Evolutionary conservation across 306 rosid species (phyloP).

Genomic region (Calophaca sinica): DNA sequence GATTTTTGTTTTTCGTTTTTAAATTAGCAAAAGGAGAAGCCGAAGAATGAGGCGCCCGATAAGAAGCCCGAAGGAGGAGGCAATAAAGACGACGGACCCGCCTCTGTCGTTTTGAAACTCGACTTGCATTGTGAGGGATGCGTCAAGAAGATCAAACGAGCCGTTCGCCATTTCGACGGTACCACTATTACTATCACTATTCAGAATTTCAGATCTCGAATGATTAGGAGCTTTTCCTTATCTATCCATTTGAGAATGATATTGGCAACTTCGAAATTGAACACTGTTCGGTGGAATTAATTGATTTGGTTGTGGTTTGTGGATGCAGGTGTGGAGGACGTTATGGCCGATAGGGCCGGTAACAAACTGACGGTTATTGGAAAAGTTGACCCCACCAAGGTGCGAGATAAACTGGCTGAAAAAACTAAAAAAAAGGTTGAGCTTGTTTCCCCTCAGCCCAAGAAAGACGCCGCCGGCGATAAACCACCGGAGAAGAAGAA

Average conservation of each 20-base stretch:
- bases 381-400: conserved; percentile 58
- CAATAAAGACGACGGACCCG: conserved; percentile 56
- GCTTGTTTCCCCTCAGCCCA: conserved; percentile 65
- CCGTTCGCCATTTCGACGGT: conserved; percentile 66
- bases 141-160: conserved; percentile 70
- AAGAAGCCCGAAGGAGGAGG: conserved; percentile 61
- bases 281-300: no score
- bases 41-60: conserved; percentile 55
- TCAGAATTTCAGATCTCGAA: not conserved
- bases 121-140: conserved; percentile 95
- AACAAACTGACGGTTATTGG: conserved; percentile 75
- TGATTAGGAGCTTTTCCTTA: not conserved
- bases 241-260: no score
- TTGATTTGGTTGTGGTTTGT: not conserved
- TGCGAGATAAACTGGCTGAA: conserved; percentile 62
- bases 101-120: conserved; percentile 64
- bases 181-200: not conserved
- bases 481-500: conserved; percentile 56
- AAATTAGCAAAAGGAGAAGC: conserved; percentile 50
- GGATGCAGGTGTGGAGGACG: conserved; percentile 71
- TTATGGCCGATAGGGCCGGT: conserved; percentile 59
- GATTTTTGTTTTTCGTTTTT: no score
- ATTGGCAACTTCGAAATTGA: no score
- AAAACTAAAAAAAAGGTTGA: conserved; percentile 81
- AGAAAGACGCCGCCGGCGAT: conserved; percentile 64